Evolutionary conservation across 208 protist genomes (phyloP).

Genomic region (Entamoeba moshkovskii): DNA sequence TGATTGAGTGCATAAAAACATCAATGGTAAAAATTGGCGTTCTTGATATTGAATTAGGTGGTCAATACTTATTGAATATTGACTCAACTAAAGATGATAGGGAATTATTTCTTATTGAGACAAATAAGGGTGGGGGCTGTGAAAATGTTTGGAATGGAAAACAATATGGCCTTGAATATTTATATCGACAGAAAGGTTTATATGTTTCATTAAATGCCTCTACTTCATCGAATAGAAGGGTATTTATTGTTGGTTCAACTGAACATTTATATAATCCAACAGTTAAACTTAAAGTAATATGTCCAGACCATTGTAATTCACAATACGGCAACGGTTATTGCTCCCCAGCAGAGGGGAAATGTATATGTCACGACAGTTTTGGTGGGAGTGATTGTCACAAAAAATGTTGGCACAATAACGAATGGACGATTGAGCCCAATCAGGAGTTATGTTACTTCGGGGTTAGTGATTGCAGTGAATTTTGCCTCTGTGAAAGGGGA

Average conservation of each 20-base stretch:
- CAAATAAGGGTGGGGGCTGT: not conserved
- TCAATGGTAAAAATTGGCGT: not conserved
- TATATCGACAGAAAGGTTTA: not conserved
- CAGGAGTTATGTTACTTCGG: not conserved
- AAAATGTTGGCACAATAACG: not conserved
- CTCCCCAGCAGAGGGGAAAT: not conserved
- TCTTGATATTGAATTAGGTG: not conserved
- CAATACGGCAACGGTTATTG: not conserved
- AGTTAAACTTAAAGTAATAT: not conserved
- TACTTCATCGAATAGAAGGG: not conserved
- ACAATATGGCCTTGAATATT: not conserved
- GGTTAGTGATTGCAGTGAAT: not conserved
- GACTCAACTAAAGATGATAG: not conserved
- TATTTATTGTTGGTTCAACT: not conserved
- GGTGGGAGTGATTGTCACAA: not conserved
- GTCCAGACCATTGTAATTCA: not conserved
- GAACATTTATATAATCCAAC: not conserved
- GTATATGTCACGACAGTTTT: not conserved
- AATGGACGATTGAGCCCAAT: not conserved
- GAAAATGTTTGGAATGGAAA: not conserved
- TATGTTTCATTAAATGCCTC: not conserved
- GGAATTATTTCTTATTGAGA: not conserved
- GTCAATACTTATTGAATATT: not conserved
- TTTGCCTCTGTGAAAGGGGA: not conserved
- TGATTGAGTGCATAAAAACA: not conserved